A percentile compares a stretch with the other conserved stretches of the same genome.
phyloP scores from a whole-genome alignment of 1,139 yeast genomes.

The Debaryomycetaceae sp. region DNA sequence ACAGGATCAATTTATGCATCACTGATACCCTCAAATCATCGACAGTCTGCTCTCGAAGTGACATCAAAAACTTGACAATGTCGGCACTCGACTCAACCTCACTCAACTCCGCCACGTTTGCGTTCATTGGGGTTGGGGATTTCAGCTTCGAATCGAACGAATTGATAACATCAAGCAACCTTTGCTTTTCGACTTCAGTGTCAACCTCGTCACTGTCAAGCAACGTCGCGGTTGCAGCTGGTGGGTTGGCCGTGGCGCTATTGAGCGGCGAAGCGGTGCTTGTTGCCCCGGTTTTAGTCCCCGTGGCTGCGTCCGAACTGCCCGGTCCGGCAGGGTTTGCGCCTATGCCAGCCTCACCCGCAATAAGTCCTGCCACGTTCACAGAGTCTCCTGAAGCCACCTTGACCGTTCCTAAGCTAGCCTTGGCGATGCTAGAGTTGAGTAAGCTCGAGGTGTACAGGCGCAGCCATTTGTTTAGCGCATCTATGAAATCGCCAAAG shows the following conservation, averaged over 20 bases:
- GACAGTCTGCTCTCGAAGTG: too few relatives aligned
- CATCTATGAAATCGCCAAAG: slow-evolving; percentile 22
- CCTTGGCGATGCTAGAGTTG: slow-evolving; percentile 11
- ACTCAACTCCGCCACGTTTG: too few relatives aligned
- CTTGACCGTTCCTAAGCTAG: slow-evolving; percentile 7
- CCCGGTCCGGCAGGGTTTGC: too few relatives aligned
- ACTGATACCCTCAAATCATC: slow-evolving; percentile 45
- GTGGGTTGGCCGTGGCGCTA: not conserved
- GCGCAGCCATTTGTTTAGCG: slow-evolving; percentile 22
- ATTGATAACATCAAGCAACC: slow-evolving; percentile 35
- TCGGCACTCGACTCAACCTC: too few relatives aligned
- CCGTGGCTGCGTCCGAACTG: not conserved
- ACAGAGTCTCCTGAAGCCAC: slow-evolving; percentile 1
- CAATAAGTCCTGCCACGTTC: too few relatives aligned
- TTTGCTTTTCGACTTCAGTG: slow-evolving; percentile 29
- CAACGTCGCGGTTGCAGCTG: too few relatives aligned
- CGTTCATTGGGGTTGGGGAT: slow-evolving; percentile 3
- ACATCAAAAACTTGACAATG: too few relatives aligned
- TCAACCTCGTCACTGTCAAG: slow-evolving; percentile 2
- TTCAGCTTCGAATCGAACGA: slow-evolving; percentile 21
- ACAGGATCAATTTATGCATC: slow-evolving; percentile 34
- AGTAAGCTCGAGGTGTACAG: slow-evolving; percentile 4
- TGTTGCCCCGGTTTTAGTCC: too few relatives aligned
- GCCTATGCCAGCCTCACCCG: too few relatives aligned
- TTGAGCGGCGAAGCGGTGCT: too few relatives aligned